A percentile compares a stretch with the other conserved stretches of the same genome.
phyloP scores from a whole-genome alignment of 768 basidiomycete genomes.

The Rhodotorula diobovata region DNA sequence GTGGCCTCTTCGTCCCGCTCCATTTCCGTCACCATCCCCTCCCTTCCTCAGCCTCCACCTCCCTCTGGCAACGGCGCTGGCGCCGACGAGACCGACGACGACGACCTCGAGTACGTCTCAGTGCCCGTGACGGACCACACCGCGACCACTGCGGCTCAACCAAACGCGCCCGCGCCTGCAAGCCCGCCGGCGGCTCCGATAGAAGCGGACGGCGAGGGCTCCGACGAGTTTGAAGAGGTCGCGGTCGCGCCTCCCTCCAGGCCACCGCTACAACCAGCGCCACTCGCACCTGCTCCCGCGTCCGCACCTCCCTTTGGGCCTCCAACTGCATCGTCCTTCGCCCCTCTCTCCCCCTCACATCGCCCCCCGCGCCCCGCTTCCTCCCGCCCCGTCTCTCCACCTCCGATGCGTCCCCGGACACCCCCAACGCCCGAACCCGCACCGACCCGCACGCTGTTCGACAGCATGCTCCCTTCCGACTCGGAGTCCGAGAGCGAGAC shows the following conservation, averaged over 20 bases:
- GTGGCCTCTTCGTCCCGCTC: background rate
- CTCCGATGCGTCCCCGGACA: too few relatives aligned
- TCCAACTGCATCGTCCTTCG: background rate
- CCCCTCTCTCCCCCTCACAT: background rate
- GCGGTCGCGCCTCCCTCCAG: background rate
- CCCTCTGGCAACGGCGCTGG: too few relatives aligned
- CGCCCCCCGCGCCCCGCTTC: background rate
- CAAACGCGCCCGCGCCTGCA: background rate
- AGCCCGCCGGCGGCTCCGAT: background rate
- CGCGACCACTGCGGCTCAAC: background rate
- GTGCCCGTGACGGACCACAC: background rate
- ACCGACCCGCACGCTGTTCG: slow-evolving; percentile 12
- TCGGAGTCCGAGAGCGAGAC: slow-evolving; percentile 8
- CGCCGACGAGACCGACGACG: slow-evolving; percentile 39
- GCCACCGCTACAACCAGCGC: background rate
- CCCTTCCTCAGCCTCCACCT: background rate
- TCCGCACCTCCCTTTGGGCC: background rate
- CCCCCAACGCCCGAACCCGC: slow-evolving; percentile 42
- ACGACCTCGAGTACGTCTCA: slow-evolving; percentile 37
- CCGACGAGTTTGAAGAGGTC: slow-evolving; percentile 44
- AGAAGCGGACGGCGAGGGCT: slow-evolving; percentile 38
- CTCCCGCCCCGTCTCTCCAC: background rate
- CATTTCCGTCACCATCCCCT: background rate
- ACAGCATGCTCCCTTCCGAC: slow-evolving; percentile 23
- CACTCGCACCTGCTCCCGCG: background rate